Evolutionary conservation across 176 grass and related monocot species (phyloP), one percentile per base, ranked within the genome.

Genomic region (Melocanna baccifera): DNA sequence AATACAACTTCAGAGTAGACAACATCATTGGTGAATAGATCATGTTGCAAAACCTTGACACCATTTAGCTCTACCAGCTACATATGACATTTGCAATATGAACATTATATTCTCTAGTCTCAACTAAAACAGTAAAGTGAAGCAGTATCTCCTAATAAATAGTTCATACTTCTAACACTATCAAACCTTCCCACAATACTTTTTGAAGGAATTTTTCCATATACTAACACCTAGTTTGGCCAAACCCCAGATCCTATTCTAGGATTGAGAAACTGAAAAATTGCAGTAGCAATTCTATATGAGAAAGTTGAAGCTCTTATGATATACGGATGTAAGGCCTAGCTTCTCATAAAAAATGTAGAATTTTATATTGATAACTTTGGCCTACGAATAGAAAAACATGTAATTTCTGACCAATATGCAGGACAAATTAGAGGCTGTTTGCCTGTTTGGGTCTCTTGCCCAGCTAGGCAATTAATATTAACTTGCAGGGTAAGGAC

Each of bases 21-120:
- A 25, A 99, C 91, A 78, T 99, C 93, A 89, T 99, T 99, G 64
- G 96, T 99, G 73, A 96, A 99, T 74, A 99, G 93, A 84, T 99
- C 96, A 81, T 99, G 96, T 78, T 96, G 96, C 90, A 99, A 93
- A 89, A 95, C 81, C 86, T 91, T 99, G 56, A 92, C 91, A 71
- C 96, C 96, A 19, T 91, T 93, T 87, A 99, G 88, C 88, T 99
- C 96, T 56, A 86, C 96, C 12, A 99, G 80, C 93, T 99, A 82
- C 69, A 89, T 32, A 66, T 40, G 30, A 18, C 9, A 86, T 82
- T 55, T 32, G 71, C 11, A 67, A 9, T 73, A 45, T 78, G 56
- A 66, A 67, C 51, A 73, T 66, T 23, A 67, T 11, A 79, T 70
- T 63, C 23, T 80, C 28, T 36, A 34, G 19, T 22, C 52, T 22